Evolutionary conservation across 495 filamentous ascomycete genomes (phyloP).

Genomic region (Delitschia confertaspora): DNA sequence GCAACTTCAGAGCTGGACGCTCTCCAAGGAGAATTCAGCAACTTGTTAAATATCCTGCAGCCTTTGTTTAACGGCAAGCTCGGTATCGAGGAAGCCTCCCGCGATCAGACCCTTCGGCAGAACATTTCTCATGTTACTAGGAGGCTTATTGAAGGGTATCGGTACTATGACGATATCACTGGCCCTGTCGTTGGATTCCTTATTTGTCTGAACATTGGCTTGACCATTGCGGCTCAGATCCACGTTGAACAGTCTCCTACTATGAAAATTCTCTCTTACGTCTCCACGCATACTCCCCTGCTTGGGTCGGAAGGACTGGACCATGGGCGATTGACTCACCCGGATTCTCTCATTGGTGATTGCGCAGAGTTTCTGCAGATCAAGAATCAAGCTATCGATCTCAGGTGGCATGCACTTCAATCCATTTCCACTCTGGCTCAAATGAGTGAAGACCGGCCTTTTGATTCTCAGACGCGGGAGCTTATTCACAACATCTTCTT

Average conservation of each 20-base stretch:
- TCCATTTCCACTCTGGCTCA: conserved; percentile 1
- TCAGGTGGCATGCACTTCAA: conserved; percentile 24
- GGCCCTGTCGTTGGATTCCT: conserved; percentile 72
- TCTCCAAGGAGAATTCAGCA: conserved; percentile 76
- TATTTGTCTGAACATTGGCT: conserved; percentile 65
- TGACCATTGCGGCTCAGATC: conserved; percentile 46
- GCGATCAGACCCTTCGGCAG: conserved; percentile 41
- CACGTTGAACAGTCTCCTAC: not conserved
- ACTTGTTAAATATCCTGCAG: conserved; percentile 56
- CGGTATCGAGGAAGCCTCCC: conserved; percentile 1
- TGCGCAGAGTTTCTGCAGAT: conserved; percentile 7
- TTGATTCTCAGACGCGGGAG: not conserved
- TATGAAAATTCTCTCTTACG: conserved; percentile 3
- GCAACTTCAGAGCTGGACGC: conserved; percentile 52
- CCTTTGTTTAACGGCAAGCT: conserved; percentile 7
- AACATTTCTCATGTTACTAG: conserved; percentile 62
- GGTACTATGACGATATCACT: conserved; percentile 75
- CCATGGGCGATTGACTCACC: not conserved
- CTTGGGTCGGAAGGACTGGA: no score
- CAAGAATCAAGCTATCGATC: conserved; percentile 8
- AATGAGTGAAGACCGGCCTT: not conserved
- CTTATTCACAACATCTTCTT: conserved; percentile 40
- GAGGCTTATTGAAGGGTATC: conserved; percentile 57
- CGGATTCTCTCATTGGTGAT: not conserved
- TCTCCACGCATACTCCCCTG: conserved; percentile 17